Evolutionary conservation across 345 rosid genomes (phyloP), one percentile per base, ranked within the genome.

Genomic region (Rhodomyrtus tomentosa): DNA sequence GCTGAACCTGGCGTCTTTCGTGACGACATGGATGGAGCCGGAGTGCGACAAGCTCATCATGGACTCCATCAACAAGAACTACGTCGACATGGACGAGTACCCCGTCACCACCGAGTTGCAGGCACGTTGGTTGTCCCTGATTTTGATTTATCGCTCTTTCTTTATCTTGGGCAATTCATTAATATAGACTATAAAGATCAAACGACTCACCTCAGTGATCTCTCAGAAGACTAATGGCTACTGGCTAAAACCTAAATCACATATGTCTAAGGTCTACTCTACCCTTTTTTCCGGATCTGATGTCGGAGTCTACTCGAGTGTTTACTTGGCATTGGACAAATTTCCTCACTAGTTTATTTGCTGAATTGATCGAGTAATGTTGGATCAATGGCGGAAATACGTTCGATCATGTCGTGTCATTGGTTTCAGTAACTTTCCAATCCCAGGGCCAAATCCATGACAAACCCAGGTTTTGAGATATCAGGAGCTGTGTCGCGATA

Each of bases 1-100:
- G 92, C 89, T 96, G 83, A 95, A 96, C 88, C 87, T 96, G 84
- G 99, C 99, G 10, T 96, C 98, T 3, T 96, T 95, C 16, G 98
- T 96, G 81, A 96, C 98, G 0, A 96, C 99, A 4, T 95, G 98
- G 98, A 96, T 96, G 98, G 98, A 96, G 85, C 98, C 99, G 7
- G 98, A 96, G 87, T 96, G 99, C 73, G 93, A 96, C 80, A 93
- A 93, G 93, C 99, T 96, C 83, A 96, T 96, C 24, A 96, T 95
- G 99, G 96, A 87, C 36, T 86, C 99, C 73, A 88, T 95, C 21
- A 96, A 95, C 93, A 96, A 96, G 91, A 96, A 96, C 93, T 96
- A 95, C 45, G 98, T 95, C 29, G 98, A 96, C 89, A 95, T 96
- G 99, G 99, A 96, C 74, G 99, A 95, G 87, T 96, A 96, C 89